phyloP scores from a whole-genome alignment of 495 filamentous ascomycete genomes.

The Podospora bellae-mahoneyi region DNA sequence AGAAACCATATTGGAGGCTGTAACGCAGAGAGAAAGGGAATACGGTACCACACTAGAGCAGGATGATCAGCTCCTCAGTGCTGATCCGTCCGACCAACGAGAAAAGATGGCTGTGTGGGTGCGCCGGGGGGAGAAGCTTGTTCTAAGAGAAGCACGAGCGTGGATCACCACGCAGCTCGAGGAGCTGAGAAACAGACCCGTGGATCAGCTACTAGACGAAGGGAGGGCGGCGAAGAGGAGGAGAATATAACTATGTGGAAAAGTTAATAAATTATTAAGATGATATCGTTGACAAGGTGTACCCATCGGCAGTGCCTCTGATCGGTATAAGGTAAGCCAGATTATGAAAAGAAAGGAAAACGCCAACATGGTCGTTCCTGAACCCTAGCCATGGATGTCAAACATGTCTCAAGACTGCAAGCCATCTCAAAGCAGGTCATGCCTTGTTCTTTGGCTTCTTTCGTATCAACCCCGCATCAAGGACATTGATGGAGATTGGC shows the following conservation, averaged over 20 bases:
- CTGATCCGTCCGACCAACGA: constrained; percentile 36
- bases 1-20: constrained; percentile 39
- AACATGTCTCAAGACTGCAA: not conserved
- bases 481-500: constrained; percentile 23
- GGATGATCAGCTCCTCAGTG: constrained; percentile 54
- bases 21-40: constrained; percentile 44
- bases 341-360: not conserved
- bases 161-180: constrained; percentile 22
- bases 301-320: not conserved
- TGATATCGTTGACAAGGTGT: not conserved
- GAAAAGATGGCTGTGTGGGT: constrained; percentile 67
- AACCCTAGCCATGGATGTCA: not conserved
- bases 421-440: not conserved
- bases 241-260: constrained; percentile 13
- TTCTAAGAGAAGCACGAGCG: constrained; percentile 50
- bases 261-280: not conserved
- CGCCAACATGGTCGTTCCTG: not conserved
- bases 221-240: constrained; percentile 26
- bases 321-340: not conserved
- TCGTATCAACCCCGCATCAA: constrained; percentile 27
- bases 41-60: constrained; percentile 64
- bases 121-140: constrained; percentile 73
- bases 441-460: constrained; percentile 22
- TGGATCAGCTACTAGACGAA: constrained; percentile 15
- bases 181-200: constrained; percentile 9